Percentiles rank a stretch among this genome's conserved stretches.
These are phyloP conservation scores for Pseudopithomyces chartarum DNA, from an alignment of 2,329 filamentous ascomycete species.

Conservation along the genomic window DNA sequence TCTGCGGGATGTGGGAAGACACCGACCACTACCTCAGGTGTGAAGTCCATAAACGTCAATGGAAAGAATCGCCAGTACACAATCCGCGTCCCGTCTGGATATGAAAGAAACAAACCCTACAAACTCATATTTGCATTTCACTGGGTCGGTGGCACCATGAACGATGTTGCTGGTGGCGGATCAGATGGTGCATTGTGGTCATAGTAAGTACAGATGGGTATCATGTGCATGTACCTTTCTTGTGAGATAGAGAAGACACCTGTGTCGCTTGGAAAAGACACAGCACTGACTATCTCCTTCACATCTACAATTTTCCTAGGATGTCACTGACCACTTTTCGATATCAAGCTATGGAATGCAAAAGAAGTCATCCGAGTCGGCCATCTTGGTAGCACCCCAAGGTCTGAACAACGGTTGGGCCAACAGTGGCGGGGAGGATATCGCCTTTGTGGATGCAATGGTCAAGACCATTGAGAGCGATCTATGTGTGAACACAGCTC, in stretches of 20 bases:
- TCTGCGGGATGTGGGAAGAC: constrained; percentile 21
- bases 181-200: not conserved
- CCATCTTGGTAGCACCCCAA: constrained; percentile 53
- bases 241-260: too few relatives aligned
- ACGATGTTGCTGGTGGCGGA: constrained; percentile 33
- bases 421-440: constrained; percentile 50
- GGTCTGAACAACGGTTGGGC: constrained; percentile 49
- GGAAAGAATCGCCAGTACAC: constrained; percentile 21
- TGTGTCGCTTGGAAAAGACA: too few relatives aligned
- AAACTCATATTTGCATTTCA: constrained; percentile 50
- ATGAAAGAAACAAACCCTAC: constrained; percentile 45
- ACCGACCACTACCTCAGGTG: constrained; percentile 15
- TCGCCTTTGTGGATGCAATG: constrained; percentile 49
- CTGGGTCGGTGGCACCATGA: constrained; percentile 46
- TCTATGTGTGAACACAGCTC: constrained; percentile 51
- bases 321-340: too few relatives aligned
- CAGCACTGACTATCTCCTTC: too few relatives aligned
- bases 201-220: constrained; percentile 19
- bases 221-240: too few relatives aligned
- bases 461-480: constrained; percentile 44
- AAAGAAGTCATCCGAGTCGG: constrained; percentile 39
- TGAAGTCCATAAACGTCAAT: constrained; percentile 26
- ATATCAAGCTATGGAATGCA: constrained; percentile 45
- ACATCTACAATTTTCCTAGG: too few relatives aligned
- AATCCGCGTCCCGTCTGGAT: constrained; percentile 41